Percentiles rank a stretch among this genome's conserved stretches.
These are phyloP conservation scores for Suillus fuscotomentosus DNA, from an alignment of 768 basidiomycete genomes.

Conservation along the genomic window DNA sequence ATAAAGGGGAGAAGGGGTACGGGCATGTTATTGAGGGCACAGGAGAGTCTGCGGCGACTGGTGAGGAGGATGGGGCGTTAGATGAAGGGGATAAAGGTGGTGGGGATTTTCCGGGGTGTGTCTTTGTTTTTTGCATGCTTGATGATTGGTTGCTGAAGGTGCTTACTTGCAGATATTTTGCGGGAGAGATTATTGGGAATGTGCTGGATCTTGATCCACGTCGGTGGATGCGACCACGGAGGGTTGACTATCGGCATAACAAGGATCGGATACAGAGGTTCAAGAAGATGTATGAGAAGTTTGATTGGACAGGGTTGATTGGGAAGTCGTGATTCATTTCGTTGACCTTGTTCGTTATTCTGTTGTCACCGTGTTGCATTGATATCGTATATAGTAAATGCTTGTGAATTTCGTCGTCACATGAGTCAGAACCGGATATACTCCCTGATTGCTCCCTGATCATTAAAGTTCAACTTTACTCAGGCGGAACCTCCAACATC, in stretches of 20 bases:
- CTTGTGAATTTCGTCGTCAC: too few relatives aligned
- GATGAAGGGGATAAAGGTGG: constrained; percentile 90
- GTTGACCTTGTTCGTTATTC: not conserved
- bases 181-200: constrained; percentile 92
- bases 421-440: too few relatives aligned
- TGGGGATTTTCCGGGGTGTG: constrained; percentile 85
- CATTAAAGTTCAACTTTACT: too few relatives aligned
- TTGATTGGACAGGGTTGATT: constrained; percentile 81
- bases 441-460: too few relatives aligned
- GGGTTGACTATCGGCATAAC: constrained; percentile 68
- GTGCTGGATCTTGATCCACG: constrained; percentile 84
- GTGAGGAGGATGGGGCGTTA: constrained; percentile 61
- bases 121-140: constrained; percentile 9
- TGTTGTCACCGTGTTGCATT: not conserved
- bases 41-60: constrained; percentile 57
- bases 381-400: not conserved
- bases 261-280: constrained; percentile 68
- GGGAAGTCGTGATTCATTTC: constrained; percentile 27
- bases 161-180: constrained; percentile 72
- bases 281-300: constrained; percentile 72
- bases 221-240: constrained; percentile 78
- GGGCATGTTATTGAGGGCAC: constrained; percentile 97
- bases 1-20: constrained; percentile 97
- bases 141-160: not conserved
- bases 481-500: not conserved